Base-by-base conservation (phyloP, 805 yeast species). In the Maudiozyma pseudohumilis region DNA sequence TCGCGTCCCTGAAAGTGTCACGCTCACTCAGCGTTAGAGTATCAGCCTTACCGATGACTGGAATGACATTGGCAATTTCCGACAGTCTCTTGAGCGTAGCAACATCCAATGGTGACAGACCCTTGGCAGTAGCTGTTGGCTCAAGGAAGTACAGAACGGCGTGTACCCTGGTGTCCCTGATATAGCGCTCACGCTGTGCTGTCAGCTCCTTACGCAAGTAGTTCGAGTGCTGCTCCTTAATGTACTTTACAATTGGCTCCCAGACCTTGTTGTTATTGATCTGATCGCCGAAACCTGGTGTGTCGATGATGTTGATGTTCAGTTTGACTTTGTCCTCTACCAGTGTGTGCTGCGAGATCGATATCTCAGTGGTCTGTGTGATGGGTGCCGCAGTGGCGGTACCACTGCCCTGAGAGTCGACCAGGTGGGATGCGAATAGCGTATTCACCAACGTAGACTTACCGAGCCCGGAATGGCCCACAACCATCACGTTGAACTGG, bases 281-380 rank as follows among this genome's bases (percentile, higher is more conserved):
- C 64, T 84, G 95, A 68, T 92, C 98, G 28, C 96, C 97, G 68
- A 86, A 92, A 12, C 97, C 97, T 16, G 97, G 97, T 3, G 98
- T 92, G 59, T 92, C 98, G 56, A 92, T 84, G 39, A 92, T 77
- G 52, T 86, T 88, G 46, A 92, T 66, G 52, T 80, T 80, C 58
- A 92, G 74, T 44, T 79, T 77, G 40, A 92, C 97, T 47, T 82
- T 83, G 59, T 86, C 87, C 63, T 92, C 98, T 40, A 76, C 63
- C 46, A 92, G 69, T 13, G 72, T 69, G 44, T 80, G 88, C n/a
- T 73, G 61, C 21, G 77, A 69, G 20, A 79, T 79, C 45, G 75
- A 73, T 59, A 89, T 81, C 57, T 87, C 96, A 3, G 94, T 75
- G 22, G 98, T 89, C 50, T 82, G 81, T 46, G 81, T 81, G 44